Evolutionary conservation across 768 basidiomycete genomes (phyloP), one percentile per base, ranked within the genome.

Genomic region (Serendipita indica): DNA sequence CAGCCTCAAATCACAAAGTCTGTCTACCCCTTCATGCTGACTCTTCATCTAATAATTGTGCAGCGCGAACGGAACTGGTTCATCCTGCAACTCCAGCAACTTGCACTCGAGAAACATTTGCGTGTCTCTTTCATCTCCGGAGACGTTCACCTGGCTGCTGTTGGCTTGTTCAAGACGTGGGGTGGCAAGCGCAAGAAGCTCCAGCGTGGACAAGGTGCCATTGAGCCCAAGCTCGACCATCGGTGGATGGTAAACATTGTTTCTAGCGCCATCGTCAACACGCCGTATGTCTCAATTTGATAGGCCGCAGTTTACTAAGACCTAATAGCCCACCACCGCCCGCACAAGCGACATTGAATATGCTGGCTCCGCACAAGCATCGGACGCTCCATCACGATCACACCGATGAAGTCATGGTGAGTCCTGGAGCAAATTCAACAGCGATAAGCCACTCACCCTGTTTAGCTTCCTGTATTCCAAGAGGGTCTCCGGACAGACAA

Each of bases 1-100:
- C 90, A 3, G 80, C 88, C 27, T 81, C 81, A 58, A 66, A 68
- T 3, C 88, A 90, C 67, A 89, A 89, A 74, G 87, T 84, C 62
- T 27, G 66, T 39, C 54, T 16, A 20, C 2, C 34, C 33, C 7
- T 39, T 39, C 18, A 2, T 27, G 41, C 12, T 1, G 27, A 14
- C 22, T 39, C 41, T 33, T 3, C 18, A 39, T 39, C 18, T 1
- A 39, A 1, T 58, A 2, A 18, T 37, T 63, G 33, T 39, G 60
- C 71, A 96, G 85, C 76, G 77, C 71, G 96, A 98, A 70, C 83
- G 94, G 58, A 97, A 98, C 68, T 83, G 80, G 82, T 74, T 97
- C 25, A 78, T 98, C 43, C 75, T 81, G 62, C 78, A 84, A 66
- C 75, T 89, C 62, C 94, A 97, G 68, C 72, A 75, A 20, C 74